Evolutionary conservation across 768 basidiomycete genomes (phyloP), one percentile per base, ranked within the genome.

Genomic region (Pleurotus sapidus): DNA sequence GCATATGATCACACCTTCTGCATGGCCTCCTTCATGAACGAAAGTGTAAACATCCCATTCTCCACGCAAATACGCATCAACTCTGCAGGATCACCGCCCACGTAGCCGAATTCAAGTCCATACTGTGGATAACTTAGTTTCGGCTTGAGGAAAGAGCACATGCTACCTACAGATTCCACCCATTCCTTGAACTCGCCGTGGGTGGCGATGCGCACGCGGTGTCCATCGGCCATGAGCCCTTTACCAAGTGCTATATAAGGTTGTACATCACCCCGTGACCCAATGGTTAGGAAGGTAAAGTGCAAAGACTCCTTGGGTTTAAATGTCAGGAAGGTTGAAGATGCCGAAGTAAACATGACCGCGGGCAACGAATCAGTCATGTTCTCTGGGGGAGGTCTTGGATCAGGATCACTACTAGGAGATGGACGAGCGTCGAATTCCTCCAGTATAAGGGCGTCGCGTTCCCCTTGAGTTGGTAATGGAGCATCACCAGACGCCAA

Each of bases 41-140:
- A 86, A 38, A 98, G 89, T 0, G 96, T 97, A 67, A 98, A 99
- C 57, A 89, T 97, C 60, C 97, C 97, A 71, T 99, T 98, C 72
- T 98, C 96, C 34, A 98, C 89, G 69, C 95, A 98, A 61, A 99
- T 93, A 53, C 92, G 84, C 95, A 98, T 95, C 42, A 99, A 76
- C 70, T 98, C 96, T 1, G 97, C 95, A 8, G 96, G 96, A 71
- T 98, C 97, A 24, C 96, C 96, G 9, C 97, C 96, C 43, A 98
- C 95, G 61, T 83, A 89, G 9, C 89, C 89, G 69, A 90, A 98
- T 66, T 95, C 95, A 64, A 99, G 97, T n/a, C 93, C 94, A 67
- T 98, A 82, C 94, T 97, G 61, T 37, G 9, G 58, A 50, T 56
- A 23, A 60, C 38, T 62, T 42, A 14, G 39, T 27, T 55, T 25